These are phyloP conservation scores for Persicaria tinctoria DNA, from an alignment of 148 eudicot genomes.

Conservation along the genomic window DNA sequence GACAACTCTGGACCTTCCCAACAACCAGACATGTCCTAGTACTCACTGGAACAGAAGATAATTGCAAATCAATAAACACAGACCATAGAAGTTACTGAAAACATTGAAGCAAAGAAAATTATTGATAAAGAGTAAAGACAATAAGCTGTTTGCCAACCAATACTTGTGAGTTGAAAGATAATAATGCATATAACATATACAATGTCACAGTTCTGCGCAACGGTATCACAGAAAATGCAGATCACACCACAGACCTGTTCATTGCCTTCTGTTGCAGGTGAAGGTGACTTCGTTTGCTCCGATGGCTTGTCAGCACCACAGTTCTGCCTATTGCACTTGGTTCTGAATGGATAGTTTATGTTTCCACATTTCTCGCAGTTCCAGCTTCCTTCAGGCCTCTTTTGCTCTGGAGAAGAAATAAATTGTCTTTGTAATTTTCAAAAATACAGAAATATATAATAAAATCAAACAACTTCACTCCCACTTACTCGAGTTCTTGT, in stretches of 20 bases:
- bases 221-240: constrained; percentile 14
- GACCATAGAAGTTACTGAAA: no score
- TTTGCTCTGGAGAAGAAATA: constrained; percentile 47
- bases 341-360: constrained; percentile 88
- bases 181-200: not conserved
- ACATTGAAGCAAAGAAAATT: no score
- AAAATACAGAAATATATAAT: not conserved
- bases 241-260: constrained; percentile 77
- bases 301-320: constrained; percentile 95
- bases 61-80: not conserved
- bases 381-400: constrained; percentile 99
- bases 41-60: constrained; percentile 99
- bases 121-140: no score
- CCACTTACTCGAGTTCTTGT: constrained; percentile 64
- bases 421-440: not conserved
- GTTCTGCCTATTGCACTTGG: constrained; percentile 93
- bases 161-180: not conserved
- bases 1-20: constrained; percentile 92
- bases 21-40: constrained; percentile 74
- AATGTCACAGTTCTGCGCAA: not conserved
- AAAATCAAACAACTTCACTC: not conserved
- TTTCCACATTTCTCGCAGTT: constrained; percentile 86
- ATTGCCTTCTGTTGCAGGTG: constrained; percentile 45
- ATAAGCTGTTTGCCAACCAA: not conserved
- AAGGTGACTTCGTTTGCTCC: constrained; percentile 42